Base-by-base conservation (phyloP, 192 early-diverging fungal species). In the Coemansia sp. region DNA sequence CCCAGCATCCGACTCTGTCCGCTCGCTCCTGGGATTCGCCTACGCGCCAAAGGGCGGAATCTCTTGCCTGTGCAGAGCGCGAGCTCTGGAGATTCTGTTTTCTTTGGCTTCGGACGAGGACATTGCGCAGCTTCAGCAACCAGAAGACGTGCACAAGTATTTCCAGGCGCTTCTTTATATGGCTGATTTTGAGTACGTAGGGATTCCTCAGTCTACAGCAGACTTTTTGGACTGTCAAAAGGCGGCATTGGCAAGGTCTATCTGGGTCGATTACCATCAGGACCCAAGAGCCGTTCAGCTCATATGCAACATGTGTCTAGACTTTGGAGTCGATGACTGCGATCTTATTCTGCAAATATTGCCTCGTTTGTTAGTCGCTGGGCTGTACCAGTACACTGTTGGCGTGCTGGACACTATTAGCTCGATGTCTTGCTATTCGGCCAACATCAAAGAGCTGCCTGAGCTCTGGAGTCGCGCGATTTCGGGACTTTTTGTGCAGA, bases 231-330 rank as follows among this genome's bases (percentile, higher is more conserved):
- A 77, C 2, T 88, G 89, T 51, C 77, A 87, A 60, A 92, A 92
- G 64, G 73, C 81, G 18, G 86, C 89, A 0, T 78, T 92, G 48
- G 89, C 84, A 1, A 73, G 86, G 56, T 89, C 89, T 11, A 70
- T 92, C 17, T 90, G 89, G 89, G 73, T 92, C 7, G 87, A 85
- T 33, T 67, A 90, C 69, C 73, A 86, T 25, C 67, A 75, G 57
- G 76, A 91, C 32, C 58, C 81, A 17, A 87, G 77, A 50, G 86
- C 75, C 1, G 74, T 80, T 5, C 84, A 88, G 64, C 77, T 92
- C 16, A 85, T 92, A 30, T 89, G 90, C 75, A 90, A 89, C 69
- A 74, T 92, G 50, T 91, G 89, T 59, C 61, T 92, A 33, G 90
- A 92, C 66, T 92, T 85, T 72, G 57, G 63, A 10, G 74, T 91